Evolutionary conservation across 768 basidiomycete genomes (phyloP).

Genomic region (Trametes cingulata): DNA sequence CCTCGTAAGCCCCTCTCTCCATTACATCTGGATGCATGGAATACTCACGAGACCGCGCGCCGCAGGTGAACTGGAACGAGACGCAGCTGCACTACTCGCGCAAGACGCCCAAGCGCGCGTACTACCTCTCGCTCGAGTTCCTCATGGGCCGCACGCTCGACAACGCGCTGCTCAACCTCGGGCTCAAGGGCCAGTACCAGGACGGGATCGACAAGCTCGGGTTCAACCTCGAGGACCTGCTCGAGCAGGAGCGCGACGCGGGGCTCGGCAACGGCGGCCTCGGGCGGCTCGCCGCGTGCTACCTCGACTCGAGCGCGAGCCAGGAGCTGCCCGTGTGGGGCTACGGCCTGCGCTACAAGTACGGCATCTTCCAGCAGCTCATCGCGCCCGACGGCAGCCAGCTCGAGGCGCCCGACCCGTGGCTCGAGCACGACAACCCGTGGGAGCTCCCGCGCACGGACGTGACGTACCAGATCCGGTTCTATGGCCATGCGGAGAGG

Average conservation of each 20-base stretch:
- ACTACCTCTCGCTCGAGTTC: constrained; percentile 96
- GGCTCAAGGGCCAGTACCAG: constrained; percentile 73
- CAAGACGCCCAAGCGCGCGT: constrained; percentile 85
- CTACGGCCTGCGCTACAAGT: constrained; percentile 90
- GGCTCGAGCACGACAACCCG: constrained; percentile 85
- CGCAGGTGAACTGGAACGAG: constrained; percentile 80
- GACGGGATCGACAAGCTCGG: constrained; percentile 76
- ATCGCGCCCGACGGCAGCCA: constrained; percentile 82
- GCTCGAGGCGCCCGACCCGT: constrained; percentile 90
- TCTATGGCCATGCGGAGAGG: constrained; percentile 83
- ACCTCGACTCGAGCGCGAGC: constrained; percentile 89
- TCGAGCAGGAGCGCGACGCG: constrained; percentile 91
- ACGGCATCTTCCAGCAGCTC: constrained; percentile 94
- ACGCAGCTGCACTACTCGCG: constrained; percentile 77
- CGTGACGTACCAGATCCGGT: constrained; percentile 81
- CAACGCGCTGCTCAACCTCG: constrained; percentile 85
- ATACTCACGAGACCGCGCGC: not conserved
- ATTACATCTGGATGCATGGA: not conserved
- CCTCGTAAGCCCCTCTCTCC: constrained; percentile 48
- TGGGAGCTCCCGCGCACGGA: constrained; percentile 90
- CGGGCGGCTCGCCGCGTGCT: constrained; percentile 96
- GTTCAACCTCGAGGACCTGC: constrained; percentile 84
- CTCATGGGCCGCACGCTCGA: constrained; percentile 82
- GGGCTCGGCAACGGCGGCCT: constrained; percentile 95
- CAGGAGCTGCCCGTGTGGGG: constrained; percentile 95